Evolutionary conservation across 345 rosid genomes (phyloP).

Genomic region (Eucalyptus tenuipes): DNA sequence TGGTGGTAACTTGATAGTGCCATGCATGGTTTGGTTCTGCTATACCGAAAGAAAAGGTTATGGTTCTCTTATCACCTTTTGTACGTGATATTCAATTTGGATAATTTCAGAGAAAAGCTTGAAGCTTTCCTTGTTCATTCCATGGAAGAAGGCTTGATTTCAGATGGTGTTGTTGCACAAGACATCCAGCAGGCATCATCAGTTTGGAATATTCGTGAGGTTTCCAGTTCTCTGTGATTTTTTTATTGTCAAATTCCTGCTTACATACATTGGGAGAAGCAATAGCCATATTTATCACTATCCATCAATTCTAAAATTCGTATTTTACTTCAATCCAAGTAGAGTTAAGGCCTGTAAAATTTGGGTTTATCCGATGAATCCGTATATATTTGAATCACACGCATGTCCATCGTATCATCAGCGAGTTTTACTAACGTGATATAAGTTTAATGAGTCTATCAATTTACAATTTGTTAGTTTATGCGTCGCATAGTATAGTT

Average conservation of each 20-base stretch:
- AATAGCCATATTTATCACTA: background rate
- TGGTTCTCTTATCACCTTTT: background rate
- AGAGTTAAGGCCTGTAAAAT: background rate
- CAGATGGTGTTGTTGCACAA: constrained; percentile 92
- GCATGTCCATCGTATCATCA: background rate
- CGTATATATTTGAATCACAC: background rate
- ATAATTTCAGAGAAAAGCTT: constrained; percentile 66
- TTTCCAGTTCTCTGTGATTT: constrained; percentile 2
- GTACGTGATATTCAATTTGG: background rate
- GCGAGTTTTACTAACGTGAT: background rate
- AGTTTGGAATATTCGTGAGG: constrained; percentile 94
- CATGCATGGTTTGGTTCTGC: background rate
- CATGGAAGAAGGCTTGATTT: constrained; percentile 72
- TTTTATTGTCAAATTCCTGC: background rate
- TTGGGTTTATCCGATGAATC: background rate
- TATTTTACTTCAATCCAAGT: background rate
- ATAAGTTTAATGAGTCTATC: background rate
- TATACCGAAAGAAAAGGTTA: background rate
- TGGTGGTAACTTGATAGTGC: background rate
- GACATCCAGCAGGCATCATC: constrained; percentile 86
- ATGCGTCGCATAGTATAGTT: background rate
- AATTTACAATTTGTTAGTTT: background rate
- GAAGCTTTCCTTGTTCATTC: constrained; percentile 77
- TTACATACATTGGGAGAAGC: background rate
- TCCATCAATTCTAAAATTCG: background rate